Base-by-base conservation (phyloP, 345 rosid genomes). In the Hypericum androsaemum region DNA sequence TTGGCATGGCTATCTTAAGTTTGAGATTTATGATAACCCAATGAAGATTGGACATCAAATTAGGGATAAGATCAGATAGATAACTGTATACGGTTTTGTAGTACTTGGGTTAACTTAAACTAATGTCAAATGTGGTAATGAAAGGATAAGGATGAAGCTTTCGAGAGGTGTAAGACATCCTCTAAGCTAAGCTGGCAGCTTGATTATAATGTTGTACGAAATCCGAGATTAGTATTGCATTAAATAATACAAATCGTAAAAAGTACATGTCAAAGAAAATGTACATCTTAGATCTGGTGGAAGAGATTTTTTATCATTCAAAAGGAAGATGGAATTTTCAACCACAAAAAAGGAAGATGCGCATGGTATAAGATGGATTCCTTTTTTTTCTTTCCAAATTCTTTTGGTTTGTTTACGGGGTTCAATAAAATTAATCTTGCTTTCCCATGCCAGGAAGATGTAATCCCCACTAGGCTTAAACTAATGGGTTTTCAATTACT, bases 91-190 rank as follows among this genome's bases (percentile, higher is more conserved):
- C 36, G 16, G 11, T 35, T 32, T n/a, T n/a, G 40, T 9, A 38
- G 65, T 47, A 35, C 44, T 41, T 55, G 58, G 57, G 73, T 68
- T 68, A 66, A 46, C 50, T 56, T 57, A 66, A 42, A 64, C 52
- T 52, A 54, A 37, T 41, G 58, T 37, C 53, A 44, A 47, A 35
- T 47, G 28, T 47, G 51, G 62, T 61, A 67, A 68, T 22, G 55
- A 54, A 71, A 13, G 76, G 83, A 78, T 78, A 78, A 74, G 80
- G 80, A 74, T 72, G 80, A 64, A 61, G 59, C 35, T 12, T 41
- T 37, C 2, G 6, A 50, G 41, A 7, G 41, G 36, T 38, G 32
- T 22, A 22, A 22, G 32, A 22, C 2, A 22, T 22, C 32, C 32
- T 4, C 32, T 22, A 22, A 22, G 2, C 32, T 49, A 62, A 46